A percentile compares a stretch with the other conserved stretches of the same genome.
These are phyloP conservation scores for Termitomyces sp. DNA, from an alignment of 768 basidiomycete genomes.

Conservation along the genomic window DNA sequence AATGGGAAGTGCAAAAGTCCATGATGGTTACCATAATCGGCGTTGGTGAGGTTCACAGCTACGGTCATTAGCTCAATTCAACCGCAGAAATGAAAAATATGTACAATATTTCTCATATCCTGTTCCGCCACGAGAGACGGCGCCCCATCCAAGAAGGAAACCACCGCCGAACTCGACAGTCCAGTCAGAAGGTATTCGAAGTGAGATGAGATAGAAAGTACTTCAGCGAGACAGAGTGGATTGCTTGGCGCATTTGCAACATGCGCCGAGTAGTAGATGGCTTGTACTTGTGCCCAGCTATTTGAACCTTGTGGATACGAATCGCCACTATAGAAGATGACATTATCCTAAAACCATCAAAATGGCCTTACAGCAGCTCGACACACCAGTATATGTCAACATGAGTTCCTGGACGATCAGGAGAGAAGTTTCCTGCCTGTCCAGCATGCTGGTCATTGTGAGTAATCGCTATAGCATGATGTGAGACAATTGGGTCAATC, in stretches of 20 bases:
- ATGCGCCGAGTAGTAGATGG: constrained; percentile 41
- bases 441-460: constrained; percentile 47
- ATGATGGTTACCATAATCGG: constrained; percentile 30
- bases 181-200: not conserved
- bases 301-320: constrained; percentile 45
- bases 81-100: constrained; percentile 6
- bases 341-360: not conserved
- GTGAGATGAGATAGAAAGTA: constrained; percentile 8
- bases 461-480: constrained; percentile 31
- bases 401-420: constrained; percentile 36
- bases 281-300: constrained; percentile 44
- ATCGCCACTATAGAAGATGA: constrained; percentile 30
- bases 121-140: constrained; percentile 34
- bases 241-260: constrained; percentile 36
- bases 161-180: constrained; percentile 40
- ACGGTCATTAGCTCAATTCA: not conserved
- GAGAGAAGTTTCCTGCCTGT: constrained; percentile 42
- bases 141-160: constrained; percentile 40
- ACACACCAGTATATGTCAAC: constrained; percentile 45
- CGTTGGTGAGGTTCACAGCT: constrained; percentile 36
- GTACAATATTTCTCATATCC: constrained; percentile 46
- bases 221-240: constrained; percentile 48
- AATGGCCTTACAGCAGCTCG: not conserved
- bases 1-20: not conserved
- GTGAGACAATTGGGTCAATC: not conserved